Evolutionary conservation across 1,139 yeast genomes (phyloP).

Genomic region (Scheffersomyces cryptocercus): DNA sequence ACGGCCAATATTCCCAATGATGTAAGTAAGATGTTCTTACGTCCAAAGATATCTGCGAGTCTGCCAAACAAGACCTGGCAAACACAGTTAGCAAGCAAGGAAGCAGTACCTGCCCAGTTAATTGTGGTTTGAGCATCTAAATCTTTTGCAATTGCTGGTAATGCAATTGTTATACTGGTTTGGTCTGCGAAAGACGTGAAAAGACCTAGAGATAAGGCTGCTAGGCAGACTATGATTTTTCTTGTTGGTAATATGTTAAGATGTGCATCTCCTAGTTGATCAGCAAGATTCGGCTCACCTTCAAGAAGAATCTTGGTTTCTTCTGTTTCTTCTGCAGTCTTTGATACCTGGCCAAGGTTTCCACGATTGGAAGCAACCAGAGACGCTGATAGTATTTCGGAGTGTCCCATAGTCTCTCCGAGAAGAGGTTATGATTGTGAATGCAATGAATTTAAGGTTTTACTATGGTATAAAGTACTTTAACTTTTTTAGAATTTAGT

Average conservation of each 20-base stretch:
- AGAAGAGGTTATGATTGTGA: no score
- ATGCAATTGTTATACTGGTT: constrained; percentile 42
- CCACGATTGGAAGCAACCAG: no score
- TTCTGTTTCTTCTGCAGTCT: no score
- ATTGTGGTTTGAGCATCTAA: constrained; percentile 38
- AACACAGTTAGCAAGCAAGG: constrained; percentile 45
- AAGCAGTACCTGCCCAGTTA: constrained; percentile 56
- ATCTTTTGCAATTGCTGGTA: constrained; percentile 37
- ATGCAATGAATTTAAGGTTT: no score
- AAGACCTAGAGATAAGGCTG: constrained; percentile 28
- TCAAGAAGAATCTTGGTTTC: no score
- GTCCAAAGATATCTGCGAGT: constrained; percentile 26
- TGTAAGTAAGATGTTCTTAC: constrained; percentile 17
- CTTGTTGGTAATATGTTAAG: constrained; percentile 25
- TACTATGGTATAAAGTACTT: no score
- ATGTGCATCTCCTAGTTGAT: constrained; percentile 30
- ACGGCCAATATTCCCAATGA: constrained; percentile 15
- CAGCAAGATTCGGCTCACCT: constrained; percentile 12
- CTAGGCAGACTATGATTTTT: constrained; percentile 26
- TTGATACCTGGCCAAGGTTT: no score
- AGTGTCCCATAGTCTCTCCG: no score
- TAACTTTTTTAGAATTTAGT: no score
- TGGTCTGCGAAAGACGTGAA: constrained; percentile 41
- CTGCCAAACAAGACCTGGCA: constrained; percentile 49
- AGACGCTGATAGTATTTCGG: no score